Conservation (phyloP, 495 filamentous ascomycete genomes). For the Neurospora discreta region DNA sequence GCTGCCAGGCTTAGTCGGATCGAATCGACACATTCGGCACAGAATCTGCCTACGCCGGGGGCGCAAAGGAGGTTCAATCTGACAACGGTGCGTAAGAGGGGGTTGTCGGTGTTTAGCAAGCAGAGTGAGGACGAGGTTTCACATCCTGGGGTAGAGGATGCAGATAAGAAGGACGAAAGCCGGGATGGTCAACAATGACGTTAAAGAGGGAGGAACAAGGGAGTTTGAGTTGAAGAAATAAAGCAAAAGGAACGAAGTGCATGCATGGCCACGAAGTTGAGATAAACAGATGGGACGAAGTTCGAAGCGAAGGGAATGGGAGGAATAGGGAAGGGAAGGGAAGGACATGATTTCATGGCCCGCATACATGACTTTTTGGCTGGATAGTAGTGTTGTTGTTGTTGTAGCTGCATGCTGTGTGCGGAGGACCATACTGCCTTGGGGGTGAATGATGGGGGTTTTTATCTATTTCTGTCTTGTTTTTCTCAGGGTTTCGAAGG, state of each 20-base stretch:
- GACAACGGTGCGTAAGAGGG: constrained; percentile 23
- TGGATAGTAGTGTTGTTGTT: not conserved
- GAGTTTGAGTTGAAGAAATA: not conserved
- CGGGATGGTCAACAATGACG: not conserved
- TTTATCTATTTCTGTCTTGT: not conserved
- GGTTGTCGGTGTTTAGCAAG: constrained; percentile 26
- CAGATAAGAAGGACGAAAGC: not conserved
- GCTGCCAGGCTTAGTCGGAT: constrained; percentile 72
- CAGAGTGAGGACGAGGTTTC: constrained; percentile 14
- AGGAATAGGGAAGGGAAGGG: not conserved
- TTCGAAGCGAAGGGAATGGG: not conserved
- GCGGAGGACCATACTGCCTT: not conserved
- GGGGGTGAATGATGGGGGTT: not conserved
- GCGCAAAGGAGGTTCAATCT: constrained; percentile 22
- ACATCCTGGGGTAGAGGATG: not conserved
- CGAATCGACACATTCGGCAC: constrained; percentile 56
- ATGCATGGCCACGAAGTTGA: not conserved
- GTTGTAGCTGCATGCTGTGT: not conserved
- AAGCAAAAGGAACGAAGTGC: not conserved
- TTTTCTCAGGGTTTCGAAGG: not conserved
- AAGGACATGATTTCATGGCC: not conserved
- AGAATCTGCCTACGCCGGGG: not conserved
- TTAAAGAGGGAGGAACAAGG: not conserved
- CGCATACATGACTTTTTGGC: not conserved
- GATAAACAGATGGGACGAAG: not conserved